Evolutionary conservation across 345 rosid genomes (phyloP), one percentile per base, ranked within the genome.

Genomic region (Punica granatum): DNA sequence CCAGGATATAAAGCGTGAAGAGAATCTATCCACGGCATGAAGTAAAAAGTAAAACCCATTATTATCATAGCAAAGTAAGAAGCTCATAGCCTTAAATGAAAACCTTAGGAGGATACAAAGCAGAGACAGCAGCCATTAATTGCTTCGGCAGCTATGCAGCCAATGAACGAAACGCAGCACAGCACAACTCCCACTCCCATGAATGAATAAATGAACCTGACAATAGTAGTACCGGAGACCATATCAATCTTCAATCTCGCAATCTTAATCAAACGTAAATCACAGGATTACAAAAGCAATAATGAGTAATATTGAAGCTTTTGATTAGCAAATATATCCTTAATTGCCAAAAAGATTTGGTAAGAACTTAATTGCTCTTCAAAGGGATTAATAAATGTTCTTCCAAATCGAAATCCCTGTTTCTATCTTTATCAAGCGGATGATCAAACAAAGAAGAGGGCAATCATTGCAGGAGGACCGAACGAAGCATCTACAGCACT

Each of bases 141-240:
- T 48, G 92, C 79, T 80, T 89, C 97, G 72, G 97, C 97, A 62
- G 97, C 97, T 36, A 89, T 84, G 85, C 92, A 94, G 62, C 99
- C 99, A 14, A 89, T 85, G 69, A 88, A 65, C 43, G 87, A 80
- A 70, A 86, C 64, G 68, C 88, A 77, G 72, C 97, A 86, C 64
- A 91, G 69, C 76, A 83, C 84, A 59, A 89, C 71, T 44, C 97
- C 97, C 76, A 91, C 81, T 46, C 89, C 92, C 92, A 94, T 88
- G 70, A 91, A 94, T 31, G 89, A 85, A 80, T 94, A 89, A 72
- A 94, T 94, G 78, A 94, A 94, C 99, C 97, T 94, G 89, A 76
- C 80, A 81, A 54, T 5, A 54, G 60, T 9, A 56, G 25, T 1
- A 56, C 9, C 26, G 19, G 13, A 56, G 13, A 56, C 7, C 28